Evolutionary conservation across 1,284 basidiomycete species (phyloP).

Genomic region (Puccinia horiana): DNA sequence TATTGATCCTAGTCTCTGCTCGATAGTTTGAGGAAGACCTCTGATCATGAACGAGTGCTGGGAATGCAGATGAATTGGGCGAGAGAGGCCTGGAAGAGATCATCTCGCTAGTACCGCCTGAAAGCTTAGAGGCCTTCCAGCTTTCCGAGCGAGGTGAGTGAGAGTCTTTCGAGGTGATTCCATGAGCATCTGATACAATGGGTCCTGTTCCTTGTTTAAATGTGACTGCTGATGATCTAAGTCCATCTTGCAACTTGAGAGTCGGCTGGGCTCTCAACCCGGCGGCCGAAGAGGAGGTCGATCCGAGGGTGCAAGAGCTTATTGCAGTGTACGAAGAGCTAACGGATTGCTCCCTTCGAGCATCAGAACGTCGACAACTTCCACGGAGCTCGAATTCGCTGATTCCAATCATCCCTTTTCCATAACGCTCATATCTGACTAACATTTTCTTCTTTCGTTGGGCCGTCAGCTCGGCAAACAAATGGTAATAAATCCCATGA

Average conservation of each 20-base stretch:
- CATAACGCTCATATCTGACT: background rate
- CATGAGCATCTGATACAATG: background rate
- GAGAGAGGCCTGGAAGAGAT: background rate
- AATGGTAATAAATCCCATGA: conserved; percentile 24
- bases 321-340: background rate
- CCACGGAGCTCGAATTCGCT: conserved; percentile 34
- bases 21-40: too few species aligned
- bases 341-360: background rate
- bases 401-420: conserved; percentile 30
- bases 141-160: background rate
- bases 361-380: background rate
- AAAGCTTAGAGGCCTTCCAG: background rate
- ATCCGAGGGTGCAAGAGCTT: background rate
- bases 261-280: background rate
- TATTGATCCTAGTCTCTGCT: background rate
- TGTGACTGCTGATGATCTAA: too few species aligned
- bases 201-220: background rate
- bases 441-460: conserved; percentile 12
- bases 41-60: background rate
- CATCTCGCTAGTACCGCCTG: background rate
- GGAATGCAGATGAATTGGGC: background rate
- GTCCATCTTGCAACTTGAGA: background rate
- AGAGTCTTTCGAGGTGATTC: background rate
- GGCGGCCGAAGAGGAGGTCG: background rate
- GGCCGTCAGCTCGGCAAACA: conserved; percentile 20